A percentile compares a stretch with the other conserved stretches of the same genome.
Evolutionary conservation across 768 basidiomycete genomes (phyloP).

Genomic region (Tulasnella sp.): DNA sequence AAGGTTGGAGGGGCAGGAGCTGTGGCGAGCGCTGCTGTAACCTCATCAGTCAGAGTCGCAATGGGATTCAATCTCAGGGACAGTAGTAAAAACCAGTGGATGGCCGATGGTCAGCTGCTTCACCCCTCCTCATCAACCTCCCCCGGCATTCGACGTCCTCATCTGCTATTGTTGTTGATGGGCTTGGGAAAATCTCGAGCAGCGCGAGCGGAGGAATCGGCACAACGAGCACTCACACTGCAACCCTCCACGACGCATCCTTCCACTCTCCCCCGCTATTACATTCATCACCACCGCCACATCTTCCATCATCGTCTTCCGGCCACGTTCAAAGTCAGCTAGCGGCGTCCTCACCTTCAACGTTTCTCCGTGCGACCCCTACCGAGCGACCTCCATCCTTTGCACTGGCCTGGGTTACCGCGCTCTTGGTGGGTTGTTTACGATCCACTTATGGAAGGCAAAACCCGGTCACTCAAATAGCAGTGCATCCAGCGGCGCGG

Average conservation of each 20-base stretch:
- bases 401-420: constrained; percentile 30
- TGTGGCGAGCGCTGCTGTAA: constrained; percentile 1
- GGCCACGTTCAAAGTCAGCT: constrained; percentile 33
- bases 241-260: constrained; percentile 45
- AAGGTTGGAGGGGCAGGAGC: background rate
- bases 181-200: constrained; percentile 1
- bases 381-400: constrained; percentile 13
- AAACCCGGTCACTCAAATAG: constrained; percentile 34
- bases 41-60: constrained; percentile 24
- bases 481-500: constrained; percentile 24
- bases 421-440: constrained; percentile 36
- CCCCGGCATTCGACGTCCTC: background rate
- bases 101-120: constrained; percentile 40
- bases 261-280: constrained; percentile 49
- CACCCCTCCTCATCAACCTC: constrained; percentile 41
- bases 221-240: constrained; percentile 38
- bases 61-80: constrained; percentile 26
- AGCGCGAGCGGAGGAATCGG: background rate
- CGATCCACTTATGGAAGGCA: constrained; percentile 37
- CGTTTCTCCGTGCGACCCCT: background rate
- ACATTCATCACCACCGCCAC: constrained; percentile 37
- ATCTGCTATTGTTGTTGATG: background rate
- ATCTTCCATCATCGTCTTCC: constrained; percentile 41
- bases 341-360: constrained; percentile 36
- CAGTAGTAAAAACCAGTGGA: constrained; percentile 16